Evolutionary conservation across 139 green algal genomes (phyloP).

Genomic region (Medakamo hakoo): DNA sequence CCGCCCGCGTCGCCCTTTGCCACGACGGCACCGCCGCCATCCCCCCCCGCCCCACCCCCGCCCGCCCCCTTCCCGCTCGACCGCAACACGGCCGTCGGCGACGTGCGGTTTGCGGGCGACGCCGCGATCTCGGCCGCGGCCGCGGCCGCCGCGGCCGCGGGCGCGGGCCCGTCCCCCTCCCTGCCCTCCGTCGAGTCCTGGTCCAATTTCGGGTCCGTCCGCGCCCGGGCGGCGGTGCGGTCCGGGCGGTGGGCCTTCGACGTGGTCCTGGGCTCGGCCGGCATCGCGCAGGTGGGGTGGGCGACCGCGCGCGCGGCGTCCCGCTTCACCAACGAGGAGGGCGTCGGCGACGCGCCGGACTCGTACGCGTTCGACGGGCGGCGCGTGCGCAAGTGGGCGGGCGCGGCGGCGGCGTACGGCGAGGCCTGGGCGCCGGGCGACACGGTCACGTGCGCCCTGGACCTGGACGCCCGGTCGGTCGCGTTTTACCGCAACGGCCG

Average conservation of each 20-base stretch:
- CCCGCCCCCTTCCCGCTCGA: background rate
- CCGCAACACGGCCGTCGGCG: background rate
- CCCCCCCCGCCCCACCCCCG: slow-evolving; percentile 3
- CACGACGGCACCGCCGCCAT: too few relatives aligned
- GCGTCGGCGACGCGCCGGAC: slow-evolving; percentile 74
- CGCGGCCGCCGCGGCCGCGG: background rate
- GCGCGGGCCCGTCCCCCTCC: too few relatives aligned
- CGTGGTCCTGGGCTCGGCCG: slow-evolving; percentile 44
- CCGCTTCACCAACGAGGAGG: slow-evolving; percentile 80
- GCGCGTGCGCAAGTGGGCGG: slow-evolving; percentile 67
- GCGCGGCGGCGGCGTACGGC: slow-evolving; percentile 43
- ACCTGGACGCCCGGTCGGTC: slow-evolving; percentile 63
- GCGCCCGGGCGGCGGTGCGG: slow-evolving; percentile 53
- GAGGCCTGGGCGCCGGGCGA: slow-evolving; percentile 57
- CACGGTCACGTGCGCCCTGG: slow-evolving; percentile 70
- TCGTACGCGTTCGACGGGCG: slow-evolving; percentile 60
- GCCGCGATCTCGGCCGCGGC: slow-evolving; percentile 2
- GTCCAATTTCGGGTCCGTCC: slow-evolving; percentile 54
- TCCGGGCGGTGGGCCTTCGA: slow-evolving; percentile 80
- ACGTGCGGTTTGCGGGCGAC: background rate
- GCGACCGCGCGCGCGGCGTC: slow-evolving; percentile 40
- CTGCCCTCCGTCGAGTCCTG: slow-evolving; percentile 29
- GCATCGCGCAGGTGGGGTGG: slow-evolving; percentile 85
- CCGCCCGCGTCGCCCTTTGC: too few relatives aligned
- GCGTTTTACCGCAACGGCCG: slow-evolving; percentile 70